A percentile compares a stretch with the other conserved stretches of the same genome.
Conservation (phyloP, 2,329 filamentous ascomycete genomes). For the Didymellaceae sp. region DNA sequence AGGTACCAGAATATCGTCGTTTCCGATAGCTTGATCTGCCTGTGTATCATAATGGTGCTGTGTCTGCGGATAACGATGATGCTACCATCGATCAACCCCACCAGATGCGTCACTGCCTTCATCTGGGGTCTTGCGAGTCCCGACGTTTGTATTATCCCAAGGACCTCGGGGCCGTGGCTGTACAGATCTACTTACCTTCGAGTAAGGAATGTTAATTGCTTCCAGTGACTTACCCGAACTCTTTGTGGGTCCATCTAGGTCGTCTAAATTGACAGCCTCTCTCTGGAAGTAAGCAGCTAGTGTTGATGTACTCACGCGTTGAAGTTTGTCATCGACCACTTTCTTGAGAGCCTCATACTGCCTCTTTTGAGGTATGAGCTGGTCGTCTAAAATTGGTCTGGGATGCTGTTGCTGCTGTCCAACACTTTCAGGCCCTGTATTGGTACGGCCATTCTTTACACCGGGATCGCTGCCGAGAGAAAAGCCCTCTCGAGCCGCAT, state of each 20-base stretch:
- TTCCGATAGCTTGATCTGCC: not conserved
- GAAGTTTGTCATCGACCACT: not conserved
- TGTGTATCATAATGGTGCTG: slow-evolving; percentile 12
- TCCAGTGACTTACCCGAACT: not conserved
- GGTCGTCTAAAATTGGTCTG: not conserved
- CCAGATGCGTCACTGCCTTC: not conserved
- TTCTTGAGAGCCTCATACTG: not conserved
- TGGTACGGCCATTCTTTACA: not conserved
- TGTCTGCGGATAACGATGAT: slow-evolving; percentile 7
- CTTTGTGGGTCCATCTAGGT: not conserved
- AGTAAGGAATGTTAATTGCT: too few species aligned
- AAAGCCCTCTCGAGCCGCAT: too few species aligned
- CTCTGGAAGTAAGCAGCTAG: slow-evolving; percentile 7
- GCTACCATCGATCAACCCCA: slow-evolving; percentile 3
- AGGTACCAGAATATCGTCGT: slow-evolving; percentile 3
- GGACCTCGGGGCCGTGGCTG: too few species aligned
- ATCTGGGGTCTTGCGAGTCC: not conserved
- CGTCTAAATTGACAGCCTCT: slow-evolving; percentile 9
- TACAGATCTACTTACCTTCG: too few species aligned
- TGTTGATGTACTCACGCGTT: slow-evolving; percentile 9
- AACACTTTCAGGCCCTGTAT: not conserved
- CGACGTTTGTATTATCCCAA: too few species aligned
- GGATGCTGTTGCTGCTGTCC: not conserved
- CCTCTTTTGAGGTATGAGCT: not conserved
- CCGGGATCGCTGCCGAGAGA: not conserved